Percentiles rank a stretch among this genome's conserved stretches.
Conservation (phyloP, 2,329 filamentous ascomycete genomes). For the Sarocladium oryzae region DNA sequence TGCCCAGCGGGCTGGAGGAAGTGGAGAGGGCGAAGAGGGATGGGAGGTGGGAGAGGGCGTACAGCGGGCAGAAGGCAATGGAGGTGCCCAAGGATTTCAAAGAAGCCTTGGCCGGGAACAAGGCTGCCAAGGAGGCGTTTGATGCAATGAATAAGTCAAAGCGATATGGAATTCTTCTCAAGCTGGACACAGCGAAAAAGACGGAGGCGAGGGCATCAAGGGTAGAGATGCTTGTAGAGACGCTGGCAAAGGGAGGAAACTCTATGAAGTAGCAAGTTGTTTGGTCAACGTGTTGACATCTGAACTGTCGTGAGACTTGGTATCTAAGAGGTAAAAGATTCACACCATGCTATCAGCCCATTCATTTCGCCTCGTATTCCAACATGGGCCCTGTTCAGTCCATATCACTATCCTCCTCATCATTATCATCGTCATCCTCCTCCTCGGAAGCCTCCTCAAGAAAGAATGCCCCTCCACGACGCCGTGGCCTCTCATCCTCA, state of each 20-base stretch:
- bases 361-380: background rate
- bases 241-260: constrained; percentile 6
- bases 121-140: constrained; percentile 32
- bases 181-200: constrained; percentile 35
- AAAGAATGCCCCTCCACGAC: background rate
- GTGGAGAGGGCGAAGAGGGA: constrained; percentile 50
- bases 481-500: background rate
- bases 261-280: background rate
- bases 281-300: background rate
- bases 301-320: constrained; percentile 3
- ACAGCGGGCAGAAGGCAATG: constrained; percentile 41
- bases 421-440: background rate
- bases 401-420: constrained; percentile 1
- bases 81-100: constrained; percentile 43
- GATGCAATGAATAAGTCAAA: constrained; percentile 36
- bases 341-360: background rate
- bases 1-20: constrained; percentile 37
- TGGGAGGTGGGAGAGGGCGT: constrained; percentile 53
- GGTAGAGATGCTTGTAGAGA: constrained; percentile 18
- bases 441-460: background rate
- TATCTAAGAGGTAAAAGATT: background rate
- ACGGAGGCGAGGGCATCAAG: constrained; percentile 13
- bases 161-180: constrained; percentile 38
- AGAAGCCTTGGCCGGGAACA: constrained; percentile 29
- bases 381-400: background rate